Conservation (phyloP, 257 asterid species). For the Striga asiatica region DNA sequence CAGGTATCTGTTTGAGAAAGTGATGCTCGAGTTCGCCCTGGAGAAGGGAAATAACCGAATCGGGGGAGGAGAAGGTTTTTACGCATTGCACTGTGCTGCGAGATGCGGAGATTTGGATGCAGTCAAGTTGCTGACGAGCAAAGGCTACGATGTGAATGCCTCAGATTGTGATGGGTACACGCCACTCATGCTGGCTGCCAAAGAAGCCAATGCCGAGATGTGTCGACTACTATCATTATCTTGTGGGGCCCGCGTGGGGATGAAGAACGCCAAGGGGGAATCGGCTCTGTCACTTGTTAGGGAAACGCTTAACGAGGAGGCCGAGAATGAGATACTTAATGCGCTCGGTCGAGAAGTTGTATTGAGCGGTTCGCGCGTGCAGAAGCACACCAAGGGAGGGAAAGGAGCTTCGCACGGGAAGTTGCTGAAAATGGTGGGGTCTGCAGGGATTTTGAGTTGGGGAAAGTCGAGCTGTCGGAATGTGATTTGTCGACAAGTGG, state of each 20-base stretch:
- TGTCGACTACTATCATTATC: conserved; percentile 40
- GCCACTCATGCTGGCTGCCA: conserved; percentile 73
- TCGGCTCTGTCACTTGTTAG: conserved; percentile 50
- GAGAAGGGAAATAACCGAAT: conserved; percentile 54
- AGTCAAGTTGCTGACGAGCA: conserved; percentile 38
- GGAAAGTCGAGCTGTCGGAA: conserved; percentile 54
- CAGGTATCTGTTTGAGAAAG: conserved; percentile 57
- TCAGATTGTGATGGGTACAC: conserved; percentile 55
- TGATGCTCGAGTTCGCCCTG: conserved; percentile 68
- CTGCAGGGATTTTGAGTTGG: conserved; percentile 49
- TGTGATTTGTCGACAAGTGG: conserved; percentile 48
- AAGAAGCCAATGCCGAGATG: conserved; percentile 47
- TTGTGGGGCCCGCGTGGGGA: conserved; percentile 38
- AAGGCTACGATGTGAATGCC: conserved; percentile 49
- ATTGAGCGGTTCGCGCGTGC: conserved; percentile 31
- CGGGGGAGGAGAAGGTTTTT: conserved; percentile 59
- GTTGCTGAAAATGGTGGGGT: conserved; percentile 36
- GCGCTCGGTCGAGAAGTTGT: conserved; percentile 56
- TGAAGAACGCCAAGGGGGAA: conserved; percentile 46
- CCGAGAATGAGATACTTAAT: conserved; percentile 38
- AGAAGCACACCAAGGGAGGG: conserved; percentile 72
- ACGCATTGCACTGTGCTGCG: conserved; percentile 70
- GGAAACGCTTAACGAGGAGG: conserved; percentile 20
- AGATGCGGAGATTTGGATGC: conserved; percentile 57
- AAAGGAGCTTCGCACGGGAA: conserved; percentile 63